Base-by-base conservation (phyloP, 139 green algal genomes). In the Nannochloris sp. region DNA sequence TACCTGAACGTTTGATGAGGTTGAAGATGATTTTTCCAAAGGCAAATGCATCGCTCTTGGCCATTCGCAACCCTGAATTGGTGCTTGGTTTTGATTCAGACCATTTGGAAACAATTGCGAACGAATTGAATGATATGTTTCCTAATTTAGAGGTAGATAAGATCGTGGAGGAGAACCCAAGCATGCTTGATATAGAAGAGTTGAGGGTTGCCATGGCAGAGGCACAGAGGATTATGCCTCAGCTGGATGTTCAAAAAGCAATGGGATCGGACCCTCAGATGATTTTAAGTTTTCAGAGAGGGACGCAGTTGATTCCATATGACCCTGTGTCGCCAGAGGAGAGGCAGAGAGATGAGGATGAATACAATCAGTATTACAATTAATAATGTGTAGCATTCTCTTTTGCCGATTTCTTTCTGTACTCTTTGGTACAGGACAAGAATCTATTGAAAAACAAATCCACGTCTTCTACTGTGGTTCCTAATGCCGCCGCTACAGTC, bases 401-500 rank as follows among this genome's bases (percentile, higher is more conserved):
- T 23, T 23, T 23, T 23, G 26, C 44, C 31, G 11, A n/a, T 40
- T 40, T 40, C 33, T 40, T 40, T 31, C 30, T 58, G 29, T 72
- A 76, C 44, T 79, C 56, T 4, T 10, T 57, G 46, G 70, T 53
- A 28, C 51, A 71, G 49, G 45, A 44, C 2, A n/a, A 8, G 43
- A 94, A 65, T 25, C 81, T 69, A 1, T 14, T 31, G 10, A 85
- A 51, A 56, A 95, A 93, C 29, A 79, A 62, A 13, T 92, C 77
- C 0, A 93, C 69, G 12, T 96, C 89, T 1, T 48, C 59, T 13
- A 43, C 20, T 11, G 46, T 86, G 8, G 66, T 84, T 11, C 91
- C 91, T 9, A 96, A 43, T 2, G 91, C 89, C 10, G 88, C 90
- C 3, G 91, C 91, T 2, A 85, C 85, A 2, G 84, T 97, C 49